phyloP scores from a whole-genome alignment of 176 grass and related monocot species.

The Aegilops sharonensis region DNA sequence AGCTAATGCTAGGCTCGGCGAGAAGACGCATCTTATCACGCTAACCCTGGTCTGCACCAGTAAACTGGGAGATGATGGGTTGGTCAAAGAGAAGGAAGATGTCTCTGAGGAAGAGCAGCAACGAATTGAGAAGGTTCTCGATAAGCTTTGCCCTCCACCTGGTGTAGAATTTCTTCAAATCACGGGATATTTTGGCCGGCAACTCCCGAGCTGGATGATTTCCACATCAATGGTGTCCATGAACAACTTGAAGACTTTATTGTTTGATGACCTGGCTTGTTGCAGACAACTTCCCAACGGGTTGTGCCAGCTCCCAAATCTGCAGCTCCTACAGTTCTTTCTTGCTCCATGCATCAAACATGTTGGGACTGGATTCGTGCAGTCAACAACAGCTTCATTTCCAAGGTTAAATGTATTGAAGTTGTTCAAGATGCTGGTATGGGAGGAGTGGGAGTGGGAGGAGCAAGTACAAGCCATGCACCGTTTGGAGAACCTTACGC shows the following conservation, averaged over 20 bases:
- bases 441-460: background rate
- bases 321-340: background rate
- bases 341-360: background rate
- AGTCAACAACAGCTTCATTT: background rate
- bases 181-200: background rate
- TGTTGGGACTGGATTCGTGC: background rate
- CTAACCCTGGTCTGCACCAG: rapidly evolving
- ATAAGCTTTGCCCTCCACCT: constrained; percentile 14
- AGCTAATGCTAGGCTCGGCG: background rate
- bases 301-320: background rate
- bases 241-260: background rate
- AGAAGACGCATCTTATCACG: background rate
- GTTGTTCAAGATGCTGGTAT: background rate
- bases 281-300: background rate
- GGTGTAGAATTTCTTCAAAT: background rate
- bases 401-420: background rate
- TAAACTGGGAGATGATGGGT: background rate
- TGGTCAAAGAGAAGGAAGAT: background rate
- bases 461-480: background rate
- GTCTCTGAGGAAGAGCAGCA: background rate
- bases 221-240: background rate
- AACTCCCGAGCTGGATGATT: background rate
- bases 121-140: background rate
- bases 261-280: background rate
- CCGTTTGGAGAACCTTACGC: background rate